Conservation (phyloP, 805 yeast species). For the Barnettozyma pratensis region DNA sequence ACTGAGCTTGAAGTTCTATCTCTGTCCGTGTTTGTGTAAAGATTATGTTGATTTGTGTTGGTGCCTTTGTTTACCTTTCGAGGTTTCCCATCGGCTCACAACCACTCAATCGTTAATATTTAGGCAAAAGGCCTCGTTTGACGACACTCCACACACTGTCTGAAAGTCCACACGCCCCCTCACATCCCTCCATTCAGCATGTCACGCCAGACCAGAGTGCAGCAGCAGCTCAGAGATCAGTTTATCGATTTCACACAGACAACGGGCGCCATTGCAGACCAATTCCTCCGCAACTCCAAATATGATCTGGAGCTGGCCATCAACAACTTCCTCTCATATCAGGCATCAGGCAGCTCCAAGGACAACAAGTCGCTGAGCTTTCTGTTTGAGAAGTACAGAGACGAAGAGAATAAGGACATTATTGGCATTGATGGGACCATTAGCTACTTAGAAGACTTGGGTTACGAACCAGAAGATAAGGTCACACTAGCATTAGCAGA, state of each 20-base stretch:
- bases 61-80: too few relatives aligned
- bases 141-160: background rate
- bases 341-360: conserved; percentile 11
- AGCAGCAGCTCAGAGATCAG: conserved; percentile 24
- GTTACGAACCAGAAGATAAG: conserved; percentile 69
- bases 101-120: too few relatives aligned
- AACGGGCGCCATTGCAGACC: conserved; percentile 20
- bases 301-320: conserved; percentile 26
- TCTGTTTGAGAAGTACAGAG: conserved; percentile 22
- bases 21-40: too few relatives aligned
- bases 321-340: conserved; percentile 22
- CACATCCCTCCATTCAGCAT: conserved; percentile 4
- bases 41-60: too few relatives aligned
- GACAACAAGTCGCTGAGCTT: conserved; percentile 13
- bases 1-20: too few relatives aligned
- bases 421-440: conserved; percentile 82
- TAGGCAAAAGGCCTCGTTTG: too few relatives aligned
- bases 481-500: conserved; percentile 67
- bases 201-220: conserved; percentile 18
- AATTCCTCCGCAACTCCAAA: conserved; percentile 16
- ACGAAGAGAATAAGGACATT: conserved; percentile 14
- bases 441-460: conserved; percentile 58
- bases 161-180: background rate
- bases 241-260: conserved; percentile 26
- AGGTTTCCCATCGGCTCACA: too few relatives aligned